These are phyloP conservation scores for Luffa acutangula DNA, from an alignment of 306 rosid species.

Conservation along the genomic window DNA sequence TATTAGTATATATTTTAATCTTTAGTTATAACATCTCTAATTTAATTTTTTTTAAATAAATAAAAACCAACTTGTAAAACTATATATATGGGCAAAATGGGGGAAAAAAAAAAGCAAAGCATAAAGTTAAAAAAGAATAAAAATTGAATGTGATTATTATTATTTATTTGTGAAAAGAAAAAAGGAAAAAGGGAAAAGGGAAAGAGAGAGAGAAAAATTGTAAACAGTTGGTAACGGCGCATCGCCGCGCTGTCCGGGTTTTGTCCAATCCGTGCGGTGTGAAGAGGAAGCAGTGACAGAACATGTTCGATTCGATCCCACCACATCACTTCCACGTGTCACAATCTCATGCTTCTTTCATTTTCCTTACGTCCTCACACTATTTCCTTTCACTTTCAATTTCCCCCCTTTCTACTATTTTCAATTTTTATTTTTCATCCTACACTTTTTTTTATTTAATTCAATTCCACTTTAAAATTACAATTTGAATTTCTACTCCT, in stretches of 20 bases:
- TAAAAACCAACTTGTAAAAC: no score
- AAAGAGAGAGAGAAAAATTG: not conserved
- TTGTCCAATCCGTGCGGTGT: slow-evolving; percentile 34
- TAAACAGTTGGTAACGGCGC: slow-evolving; percentile 42
- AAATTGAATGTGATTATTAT: not conserved
- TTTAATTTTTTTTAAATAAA: no score
- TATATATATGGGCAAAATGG: no score
- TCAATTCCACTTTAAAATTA: no score
- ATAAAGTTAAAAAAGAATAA: not conserved
- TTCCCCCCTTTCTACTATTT: not conserved
- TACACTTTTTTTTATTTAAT: no score
- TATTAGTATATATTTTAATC: no score
- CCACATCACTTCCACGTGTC: slow-evolving; percentile 13
- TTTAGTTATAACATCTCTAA: no score
- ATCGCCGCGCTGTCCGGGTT: slow-evolving; percentile 46
- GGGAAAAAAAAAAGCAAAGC: not conserved
- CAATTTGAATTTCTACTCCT: no score
- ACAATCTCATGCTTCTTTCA: not conserved
- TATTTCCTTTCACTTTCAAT: not conserved
- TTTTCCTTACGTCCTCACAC: slow-evolving; percentile 23
- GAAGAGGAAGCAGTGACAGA: slow-evolving; percentile 30
- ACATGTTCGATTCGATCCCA: slow-evolving; percentile 4
- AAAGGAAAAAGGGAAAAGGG: not conserved
- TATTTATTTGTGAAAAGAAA: no score
- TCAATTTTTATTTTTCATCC: no score